Base-by-base conservation (phyloP, 2,329 filamentous ascomycete genomes). In the Nemania abortiva region DNA sequence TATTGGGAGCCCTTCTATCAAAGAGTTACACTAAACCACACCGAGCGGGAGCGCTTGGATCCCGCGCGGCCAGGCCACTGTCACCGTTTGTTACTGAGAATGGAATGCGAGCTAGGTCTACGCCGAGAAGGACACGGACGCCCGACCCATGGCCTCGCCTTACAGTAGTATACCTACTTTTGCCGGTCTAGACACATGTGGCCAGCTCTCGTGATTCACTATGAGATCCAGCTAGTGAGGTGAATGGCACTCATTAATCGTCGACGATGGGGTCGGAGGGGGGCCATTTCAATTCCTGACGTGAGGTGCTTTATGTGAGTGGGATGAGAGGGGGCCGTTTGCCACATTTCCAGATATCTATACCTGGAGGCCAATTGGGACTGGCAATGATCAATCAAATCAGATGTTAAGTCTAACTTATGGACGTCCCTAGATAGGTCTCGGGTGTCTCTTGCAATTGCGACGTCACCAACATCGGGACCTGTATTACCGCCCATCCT, bases 51-150 rank as follows among this genome's bases (percentile, higher is more conserved):
- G 34, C 27, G 37, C 49, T 59, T 49, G 22, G 61, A 54, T 62
- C 39, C 55, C 52, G 52, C 52, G 42, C 42, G 42, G 15, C 18
- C 42, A 18, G 29, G 27, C 24, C 49, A 22, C 58, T 27, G n/a
- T 27, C 45, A 42, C 31, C 27, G 57, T 52, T 57, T 34, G n/a
- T 66, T 47, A 39, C 34, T 47, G 29, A 31, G 13, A 20, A 24
- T 15, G 47, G 49, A 7, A 39, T 29, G 49, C 34, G 29, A 59
- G 39, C 45, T 50, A 29, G 18, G 27, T 31, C 13, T 11, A 47
- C n/a, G 34, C 18, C 53, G 47, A 63, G 54, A 47, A 20, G 50
- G 54, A 50, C 63, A 65, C 52, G 54, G 54, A 69, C 50, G 22
- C 22, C 22, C 20, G 29, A 42, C 29, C 42, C 65, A 56, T 45